These are phyloP conservation scores for Lachancea nothofagi DNA, from an alignment of 805 yeast genomes.

Conservation along the genomic window DNA sequence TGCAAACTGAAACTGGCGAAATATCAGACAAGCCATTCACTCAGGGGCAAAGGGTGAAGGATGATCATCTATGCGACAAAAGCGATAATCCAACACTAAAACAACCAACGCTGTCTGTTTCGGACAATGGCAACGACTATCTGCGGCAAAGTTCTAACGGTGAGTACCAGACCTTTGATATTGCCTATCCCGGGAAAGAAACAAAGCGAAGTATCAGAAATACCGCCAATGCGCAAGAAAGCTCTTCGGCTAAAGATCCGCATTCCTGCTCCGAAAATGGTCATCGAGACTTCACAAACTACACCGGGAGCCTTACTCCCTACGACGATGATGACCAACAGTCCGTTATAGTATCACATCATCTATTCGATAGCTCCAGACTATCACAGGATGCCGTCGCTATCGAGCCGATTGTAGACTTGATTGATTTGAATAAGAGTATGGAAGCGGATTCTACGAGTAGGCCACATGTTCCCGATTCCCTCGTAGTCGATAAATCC, in stretches of 20 bases:
- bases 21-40: too few relatives aligned
- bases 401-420: not conserved
- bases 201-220: not conserved
- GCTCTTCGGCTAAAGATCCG: too few relatives aligned
- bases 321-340: not conserved
- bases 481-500: too few relatives aligned
- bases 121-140: too few relatives aligned
- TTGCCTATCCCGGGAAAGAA: too few relatives aligned
- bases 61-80: too few relatives aligned
- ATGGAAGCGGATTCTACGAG: not conserved
- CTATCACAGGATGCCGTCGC: not conserved
- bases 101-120: too few relatives aligned
- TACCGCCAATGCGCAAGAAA: not conserved
- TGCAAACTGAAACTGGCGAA: too few relatives aligned
- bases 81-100: too few relatives aligned
- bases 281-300: not conserved
- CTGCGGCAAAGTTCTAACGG: too few relatives aligned
- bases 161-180: too few relatives aligned
- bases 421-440: not conserved
- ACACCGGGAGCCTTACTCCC: not conserved
- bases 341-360: constrained; percentile 2
- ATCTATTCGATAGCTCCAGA: not conserved
- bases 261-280: not conserved
- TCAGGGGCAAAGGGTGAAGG: not conserved
- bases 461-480: too few relatives aligned